These are phyloP conservation scores for Aquilaria sinensis DNA, from an alignment of 345 rosid species.

Conservation along the genomic window DNA sequence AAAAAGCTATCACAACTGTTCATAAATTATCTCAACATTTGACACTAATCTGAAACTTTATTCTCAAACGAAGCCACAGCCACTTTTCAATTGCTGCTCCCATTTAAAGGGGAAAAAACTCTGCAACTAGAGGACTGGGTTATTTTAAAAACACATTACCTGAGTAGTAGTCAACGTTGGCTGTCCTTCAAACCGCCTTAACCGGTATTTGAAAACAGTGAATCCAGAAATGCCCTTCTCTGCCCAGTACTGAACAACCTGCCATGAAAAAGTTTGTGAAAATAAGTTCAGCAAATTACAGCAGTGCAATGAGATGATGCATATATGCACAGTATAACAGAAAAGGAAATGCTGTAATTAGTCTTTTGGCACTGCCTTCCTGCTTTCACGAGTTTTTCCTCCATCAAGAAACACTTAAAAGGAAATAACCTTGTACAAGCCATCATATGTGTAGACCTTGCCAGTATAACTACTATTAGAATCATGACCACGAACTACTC, in stretches of 20 bases:
- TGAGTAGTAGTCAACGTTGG: conserved; percentile 84
- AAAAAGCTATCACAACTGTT: too few relatives aligned
- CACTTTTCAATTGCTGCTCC: neutral
- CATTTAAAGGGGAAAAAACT: neutral
- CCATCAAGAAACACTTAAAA: neutral
- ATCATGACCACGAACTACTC: conserved; percentile 84
- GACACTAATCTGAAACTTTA: neutral
- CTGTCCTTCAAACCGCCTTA: conserved; percentile 68
- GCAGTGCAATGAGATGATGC: neutral
- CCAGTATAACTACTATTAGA: conserved; percentile 59
- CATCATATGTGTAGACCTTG: conserved; percentile 84
- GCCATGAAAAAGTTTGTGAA: conserved; percentile 7
- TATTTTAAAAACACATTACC: conserved; percentile 25
- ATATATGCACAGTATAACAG: neutral
- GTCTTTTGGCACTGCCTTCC: too few relatives aligned
- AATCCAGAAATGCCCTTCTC: conserved; percentile 90
- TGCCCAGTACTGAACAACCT: conserved; percentile 85
- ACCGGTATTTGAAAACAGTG: conserved; percentile 68
- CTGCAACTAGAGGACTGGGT: neutral
- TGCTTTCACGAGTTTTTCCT: neutral
- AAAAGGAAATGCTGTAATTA: too few relatives aligned
- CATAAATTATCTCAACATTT: too few relatives aligned
- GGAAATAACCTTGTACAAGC: conserved; percentile 66
- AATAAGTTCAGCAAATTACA: neutral
- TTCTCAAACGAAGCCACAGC: neutral